These are phyloP conservation scores for Vigna radiata DNA, from an alignment of 306 rosid species.

Conservation along the genomic window DNA sequence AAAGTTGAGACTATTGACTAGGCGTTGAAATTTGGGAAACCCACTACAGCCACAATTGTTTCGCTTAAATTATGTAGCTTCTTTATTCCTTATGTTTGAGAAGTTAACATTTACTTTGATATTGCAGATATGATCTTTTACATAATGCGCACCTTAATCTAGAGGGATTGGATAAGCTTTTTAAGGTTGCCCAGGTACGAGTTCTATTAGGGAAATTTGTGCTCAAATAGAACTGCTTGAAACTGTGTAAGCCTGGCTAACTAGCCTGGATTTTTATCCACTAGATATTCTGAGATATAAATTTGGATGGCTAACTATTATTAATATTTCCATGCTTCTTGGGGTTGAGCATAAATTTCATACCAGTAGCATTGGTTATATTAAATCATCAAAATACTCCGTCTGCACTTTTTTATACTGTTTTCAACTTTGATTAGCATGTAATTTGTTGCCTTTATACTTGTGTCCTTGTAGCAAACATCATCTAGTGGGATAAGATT, in stretches of 20 bases:
- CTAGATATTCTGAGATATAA: not conserved
- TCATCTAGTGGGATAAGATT: not conserved
- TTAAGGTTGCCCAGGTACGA: constrained; percentile 95
- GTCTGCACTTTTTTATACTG: not conserved
- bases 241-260: not conserved
- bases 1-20: not conserved
- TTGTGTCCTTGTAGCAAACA: not conserved
- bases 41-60: constrained; percentile 2
- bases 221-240: constrained; percentile 21
- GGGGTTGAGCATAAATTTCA: not conserved
- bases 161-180: constrained; percentile 90
- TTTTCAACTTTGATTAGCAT: not conserved
- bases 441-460: constrained; percentile 1
- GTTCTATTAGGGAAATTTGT: constrained; percentile 19
- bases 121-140: constrained; percentile 88
- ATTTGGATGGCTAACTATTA: not conserved
- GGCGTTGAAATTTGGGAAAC: not conserved
- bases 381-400: constrained; percentile 5
- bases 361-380: not conserved
- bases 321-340: not conserved
- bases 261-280: not conserved
- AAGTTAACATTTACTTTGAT: constrained; percentile 46
- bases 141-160: constrained; percentile 96
- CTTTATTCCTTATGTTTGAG: constrained; percentile 30
- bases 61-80: constrained; percentile 22